Evolutionary conservation across 768 basidiomycete species (phyloP), one percentile per base, ranked within the genome.

Genomic region (Termitomyces sp.): DNA sequence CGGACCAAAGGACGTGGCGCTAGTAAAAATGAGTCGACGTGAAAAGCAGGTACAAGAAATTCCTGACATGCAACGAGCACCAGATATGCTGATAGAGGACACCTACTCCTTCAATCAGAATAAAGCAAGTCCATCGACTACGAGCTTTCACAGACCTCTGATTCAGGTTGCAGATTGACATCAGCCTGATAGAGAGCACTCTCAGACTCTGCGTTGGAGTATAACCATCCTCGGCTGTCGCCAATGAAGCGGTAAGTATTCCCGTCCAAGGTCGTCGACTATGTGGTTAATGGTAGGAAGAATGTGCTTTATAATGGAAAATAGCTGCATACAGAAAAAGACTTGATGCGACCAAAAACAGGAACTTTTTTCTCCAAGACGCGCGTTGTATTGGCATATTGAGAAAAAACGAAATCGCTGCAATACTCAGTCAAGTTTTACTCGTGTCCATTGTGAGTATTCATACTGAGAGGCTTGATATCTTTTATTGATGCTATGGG

Each of bases 1-100:
- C 37, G 81, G 74, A 21, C 84, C 84, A 57, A 83, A 78, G 44
- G 81, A 79, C 4, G 84, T 81, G 2, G 83, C 79, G 41, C 84
- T 86, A 59, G 23, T 1, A 11, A 50, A 25, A 2, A 27, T n/a
- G 4, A 19, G 41, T 40, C 54, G 48, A 59, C 32, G n/a, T 30
- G 3, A 8, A 19, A 34, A 42, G 30, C 4, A 27, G 8, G 19
- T 21, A 42, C 48, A 23, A 35, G 16, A 59, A 35, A 12, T 12
- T 44, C 69, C 80, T 53, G 65, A 83, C 83, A 82, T 69, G 70
- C 79, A 79, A 61, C 67, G 66, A 23, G 74, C 63, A n/a, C 73
- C 76, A 47, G 77, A 79, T 23, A 74, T 63, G 25, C 65, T 74
- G 9, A 84, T 81, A 7, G 83, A 81, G 0, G 82, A 80, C 46